Evolutionary conservation across 2,329 filamentous ascomycete species (phyloP).

Genomic region (Lachnellula occidentalis): DNA sequence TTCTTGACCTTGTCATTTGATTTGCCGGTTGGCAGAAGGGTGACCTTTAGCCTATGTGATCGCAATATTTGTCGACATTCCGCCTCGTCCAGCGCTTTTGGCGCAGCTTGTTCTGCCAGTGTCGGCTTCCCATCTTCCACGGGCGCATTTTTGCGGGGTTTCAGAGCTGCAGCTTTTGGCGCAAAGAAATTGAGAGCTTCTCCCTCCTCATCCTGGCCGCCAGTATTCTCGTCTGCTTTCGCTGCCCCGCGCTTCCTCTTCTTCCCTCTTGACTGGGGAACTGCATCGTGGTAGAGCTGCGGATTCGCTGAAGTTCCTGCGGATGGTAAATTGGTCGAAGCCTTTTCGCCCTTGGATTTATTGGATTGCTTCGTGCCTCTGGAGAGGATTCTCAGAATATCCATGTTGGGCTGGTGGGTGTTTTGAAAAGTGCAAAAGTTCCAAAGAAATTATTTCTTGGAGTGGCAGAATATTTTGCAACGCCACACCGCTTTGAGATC

Average conservation of each 20-base stretch:
- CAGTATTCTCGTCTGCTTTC: constrained; percentile 23
- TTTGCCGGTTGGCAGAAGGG: constrained; percentile 56
- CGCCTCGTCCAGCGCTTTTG: constrained; percentile 52
- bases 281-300: constrained; percentile 61
- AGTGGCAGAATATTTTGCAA: neutral
- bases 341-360: constrained; percentile 31
- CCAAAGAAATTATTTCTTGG: neutral
- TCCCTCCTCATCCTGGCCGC: constrained; percentile 33
- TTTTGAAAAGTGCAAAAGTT: neutral
- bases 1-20: constrained; percentile 34
- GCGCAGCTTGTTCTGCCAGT: constrained; percentile 1
- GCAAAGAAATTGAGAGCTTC: constrained; percentile 53
- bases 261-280: constrained; percentile 37
- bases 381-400: constrained; percentile 68
- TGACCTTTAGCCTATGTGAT: constrained; percentile 80
- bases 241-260: constrained; percentile 51
- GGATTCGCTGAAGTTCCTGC: constrained; percentile 59
- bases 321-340: constrained; percentile 51
- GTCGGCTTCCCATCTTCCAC: constrained; percentile 10
- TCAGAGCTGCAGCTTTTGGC: constrained; percentile 33
- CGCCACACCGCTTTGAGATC: neutral
- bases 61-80: constrained; percentile 70
- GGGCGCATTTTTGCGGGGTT: constrained; percentile 18
- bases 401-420: constrained; percentile 31
- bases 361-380: constrained; percentile 55